Evolutionary conservation across 352 stramenopile genomes (phyloP).

Genomic region (Phytophthora sp.): DNA sequence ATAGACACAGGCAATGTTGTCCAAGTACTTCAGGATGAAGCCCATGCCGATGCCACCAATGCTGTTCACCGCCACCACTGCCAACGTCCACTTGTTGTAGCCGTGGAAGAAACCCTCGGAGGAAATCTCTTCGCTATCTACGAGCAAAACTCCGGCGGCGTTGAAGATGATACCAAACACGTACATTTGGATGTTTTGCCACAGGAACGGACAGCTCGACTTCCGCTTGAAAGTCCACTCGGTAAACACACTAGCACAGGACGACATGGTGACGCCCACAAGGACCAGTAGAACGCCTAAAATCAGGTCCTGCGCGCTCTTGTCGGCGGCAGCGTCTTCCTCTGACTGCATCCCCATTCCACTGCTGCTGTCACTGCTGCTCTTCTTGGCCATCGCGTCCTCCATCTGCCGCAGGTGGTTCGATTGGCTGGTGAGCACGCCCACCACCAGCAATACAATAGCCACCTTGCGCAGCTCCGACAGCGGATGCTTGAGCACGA

Average conservation of each 20-base stretch:
- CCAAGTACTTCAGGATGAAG: slow-evolving; percentile 87
- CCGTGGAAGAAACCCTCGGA: slow-evolving; percentile 74
- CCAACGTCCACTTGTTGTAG: slow-evolving; percentile 83
- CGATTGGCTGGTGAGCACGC: slow-evolving; percentile 83
- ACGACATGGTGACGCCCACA: slow-evolving; percentile 79
- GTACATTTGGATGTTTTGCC: slow-evolving; percentile 87
- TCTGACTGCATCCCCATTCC: slow-evolving; percentile 17
- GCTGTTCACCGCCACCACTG: slow-evolving; percentile 79
- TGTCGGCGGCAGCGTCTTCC: slow-evolving; percentile 20
- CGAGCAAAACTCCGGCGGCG: slow-evolving; percentile 54
- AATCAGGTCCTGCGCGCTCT: slow-evolving; percentile 38
- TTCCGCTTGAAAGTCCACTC: slow-evolving; percentile 89
- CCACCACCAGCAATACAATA: slow-evolving; percentile 77
- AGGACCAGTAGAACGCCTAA: slow-evolving; percentile 72
- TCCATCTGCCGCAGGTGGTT: slow-evolving; percentile 62
- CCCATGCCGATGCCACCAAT: slow-evolving; percentile 78
- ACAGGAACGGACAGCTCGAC: slow-evolving; percentile 72
- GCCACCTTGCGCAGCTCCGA: slow-evolving; percentile 78
- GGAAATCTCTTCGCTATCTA: slow-evolving; percentile 52
- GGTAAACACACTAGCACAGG: slow-evolving; percentile 83
- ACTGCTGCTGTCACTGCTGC: slow-evolving; percentile 16
- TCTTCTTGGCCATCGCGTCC: slow-evolving; percentile 13
- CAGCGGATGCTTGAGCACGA: slow-evolving; percentile 77
- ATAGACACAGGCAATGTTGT: slow-evolving; percentile 91
- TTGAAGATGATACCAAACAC: slow-evolving; percentile 88